A percentile compares a stretch with the other conserved stretches of the same genome.
Evolutionary conservation across 1,139 yeast species (phyloP).

Genomic region (Diutina catenulata): DNA sequence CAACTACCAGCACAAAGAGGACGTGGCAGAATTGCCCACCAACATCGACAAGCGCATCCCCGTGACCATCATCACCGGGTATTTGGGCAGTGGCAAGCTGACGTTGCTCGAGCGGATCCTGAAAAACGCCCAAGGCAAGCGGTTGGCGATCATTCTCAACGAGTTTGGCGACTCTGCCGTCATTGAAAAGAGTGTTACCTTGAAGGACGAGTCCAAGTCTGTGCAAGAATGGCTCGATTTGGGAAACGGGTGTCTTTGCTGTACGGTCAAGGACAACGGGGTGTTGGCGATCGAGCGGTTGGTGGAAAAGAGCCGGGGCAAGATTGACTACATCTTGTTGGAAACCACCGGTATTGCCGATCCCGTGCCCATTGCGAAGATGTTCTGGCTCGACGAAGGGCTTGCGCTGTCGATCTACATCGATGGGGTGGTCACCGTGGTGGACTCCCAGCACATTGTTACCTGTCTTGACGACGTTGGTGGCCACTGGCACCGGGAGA

Average conservation of each 20-base stretch:
- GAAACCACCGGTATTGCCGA: conserved; percentile 99
- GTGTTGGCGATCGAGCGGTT: conserved; percentile 88
- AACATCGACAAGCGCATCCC: conserved; percentile 47
- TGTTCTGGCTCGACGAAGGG: conserved; percentile 97
- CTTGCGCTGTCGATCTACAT: conserved; percentile 72
- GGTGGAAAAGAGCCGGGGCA: conserved; percentile 57
- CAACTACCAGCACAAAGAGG: conserved; percentile 6
- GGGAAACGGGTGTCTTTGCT: conserved; percentile 94
- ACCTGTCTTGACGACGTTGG: conserved; percentile 62
- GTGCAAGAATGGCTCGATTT: conserved; percentile 93
- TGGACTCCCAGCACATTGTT: conserved; percentile 64
- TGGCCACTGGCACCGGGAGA: conserved; percentile 47
- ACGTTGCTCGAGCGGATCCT: conserved; percentile 73
- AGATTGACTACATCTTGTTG: conserved; percentile 75
- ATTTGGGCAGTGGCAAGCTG: conserved; percentile 90
- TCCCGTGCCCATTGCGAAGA: conserved; percentile 91
- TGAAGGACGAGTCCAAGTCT: conserved; percentile 39
- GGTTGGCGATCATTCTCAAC: conserved; percentile 81
- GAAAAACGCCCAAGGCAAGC: conserved; percentile 43
- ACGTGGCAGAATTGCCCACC: conserved; percentile 6
- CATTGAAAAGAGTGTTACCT: conserved; percentile 78
- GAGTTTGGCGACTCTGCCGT: conserved; percentile 86
- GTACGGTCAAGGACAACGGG: conserved; percentile 91
- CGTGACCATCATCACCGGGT: conserved; percentile 87
- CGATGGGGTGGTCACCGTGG: conserved; percentile 89